A percentile compares a stretch with the other conserved stretches of the same genome.
Evolutionary conservation across 768 basidiomycete genomes (phyloP).

Genomic region (Nidularia pulvinata): DNA sequence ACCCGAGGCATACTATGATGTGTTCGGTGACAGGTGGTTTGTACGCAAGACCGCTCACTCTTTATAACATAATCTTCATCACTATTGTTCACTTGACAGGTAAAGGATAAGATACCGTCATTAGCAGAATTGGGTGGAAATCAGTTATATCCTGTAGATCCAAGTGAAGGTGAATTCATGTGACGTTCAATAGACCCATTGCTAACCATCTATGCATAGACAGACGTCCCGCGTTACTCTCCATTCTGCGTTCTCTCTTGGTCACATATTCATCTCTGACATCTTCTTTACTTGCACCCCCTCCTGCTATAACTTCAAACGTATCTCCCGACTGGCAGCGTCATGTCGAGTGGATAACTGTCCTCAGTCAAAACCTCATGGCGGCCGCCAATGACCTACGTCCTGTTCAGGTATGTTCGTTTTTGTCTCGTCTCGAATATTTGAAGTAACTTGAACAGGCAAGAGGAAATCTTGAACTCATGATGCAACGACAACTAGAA

Average conservation of each 20-base stretch:
- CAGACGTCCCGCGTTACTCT: conserved; percentile 71
- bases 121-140: conserved; percentile 80
- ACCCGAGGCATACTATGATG: conserved; percentile 67
- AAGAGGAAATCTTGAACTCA: conserved; percentile 74
- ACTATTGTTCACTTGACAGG: conserved; percentile 36
- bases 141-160: conserved; percentile 79
- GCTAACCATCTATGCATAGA: conserved; percentile 41
- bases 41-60: conserved; percentile 40
- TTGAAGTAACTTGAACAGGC: conserved; percentile 43
- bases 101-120: conserved; percentile 82
- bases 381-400: conserved; percentile 88
- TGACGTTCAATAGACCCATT: not conserved
- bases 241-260: conserved; percentile 75
- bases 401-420: conserved; percentile 71
- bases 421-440: not conserved
- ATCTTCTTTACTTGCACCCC: conserved; percentile 65
- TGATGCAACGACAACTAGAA: conserved; percentile 83
- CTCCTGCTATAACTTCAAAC: conserved; percentile 43
- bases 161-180: conserved; percentile 52
- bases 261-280: conserved; percentile 79
- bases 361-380: conserved; percentile 86
- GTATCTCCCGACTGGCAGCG: conserved; percentile 70
- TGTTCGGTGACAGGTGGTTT: conserved; percentile 91
- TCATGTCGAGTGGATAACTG: conserved; percentile 79
- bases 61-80: conserved; percentile 2